Evolutionary conservation across 192 early-diverging fungal genomes (phyloP).

Genomic region (Umbelopsis sp.): DNA sequence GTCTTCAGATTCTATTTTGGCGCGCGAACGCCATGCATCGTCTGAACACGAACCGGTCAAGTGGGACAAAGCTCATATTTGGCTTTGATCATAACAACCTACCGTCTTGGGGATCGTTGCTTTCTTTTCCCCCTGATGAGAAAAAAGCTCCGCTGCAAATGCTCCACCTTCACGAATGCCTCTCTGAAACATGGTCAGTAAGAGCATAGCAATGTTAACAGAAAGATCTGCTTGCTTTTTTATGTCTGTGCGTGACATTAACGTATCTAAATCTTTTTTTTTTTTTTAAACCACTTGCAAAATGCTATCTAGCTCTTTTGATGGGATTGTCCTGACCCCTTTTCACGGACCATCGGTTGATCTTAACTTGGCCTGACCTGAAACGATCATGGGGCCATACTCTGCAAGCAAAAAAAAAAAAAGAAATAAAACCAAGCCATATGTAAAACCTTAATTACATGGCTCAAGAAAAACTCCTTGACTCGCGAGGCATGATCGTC

Average conservation of each 20-base stretch:
- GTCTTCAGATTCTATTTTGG: background rate
- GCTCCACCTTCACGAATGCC: background rate
- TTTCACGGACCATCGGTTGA: background rate
- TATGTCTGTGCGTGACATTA: conserved; percentile 4
- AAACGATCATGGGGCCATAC: conserved; percentile 12
- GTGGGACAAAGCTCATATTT: too few relatives aligned
- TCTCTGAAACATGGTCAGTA: background rate
- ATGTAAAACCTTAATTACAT: background rate
- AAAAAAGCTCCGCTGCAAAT: background rate
- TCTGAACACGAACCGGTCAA: too few relatives aligned
- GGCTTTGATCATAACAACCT: conserved; percentile 1
- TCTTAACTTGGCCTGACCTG: background rate
- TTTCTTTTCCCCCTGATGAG: background rate
- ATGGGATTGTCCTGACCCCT: background rate
- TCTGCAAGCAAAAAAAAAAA: background rate
- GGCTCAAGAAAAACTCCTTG: background rate
- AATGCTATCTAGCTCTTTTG: background rate
- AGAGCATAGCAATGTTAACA: background rate
- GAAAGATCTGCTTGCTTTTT: background rate
- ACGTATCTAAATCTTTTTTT: background rate
- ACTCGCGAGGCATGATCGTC: conserved; percentile 9
- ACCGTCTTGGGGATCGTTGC: background rate
- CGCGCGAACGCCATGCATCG: too few relatives aligned
- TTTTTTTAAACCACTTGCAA: background rate
- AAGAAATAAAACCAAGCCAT: background rate